Percentiles rank a stretch among this genome's conserved stretches.
phyloP scores from a whole-genome alignment of 148 eudicot species.

The Limonium bicolor region DNA sequence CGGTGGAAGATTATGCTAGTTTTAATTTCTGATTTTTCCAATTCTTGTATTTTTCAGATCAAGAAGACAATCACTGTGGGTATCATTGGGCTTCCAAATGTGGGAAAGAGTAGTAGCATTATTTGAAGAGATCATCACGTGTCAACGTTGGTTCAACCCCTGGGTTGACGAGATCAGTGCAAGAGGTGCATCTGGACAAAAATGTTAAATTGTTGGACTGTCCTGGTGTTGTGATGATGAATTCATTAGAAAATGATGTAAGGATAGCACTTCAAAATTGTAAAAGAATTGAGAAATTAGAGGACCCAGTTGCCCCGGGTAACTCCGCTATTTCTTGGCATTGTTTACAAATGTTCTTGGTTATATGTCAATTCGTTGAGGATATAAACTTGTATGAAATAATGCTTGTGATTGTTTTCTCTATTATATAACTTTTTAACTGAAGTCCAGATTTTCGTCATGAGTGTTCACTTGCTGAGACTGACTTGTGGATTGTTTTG shows the following conservation, averaged over 20 bases:
- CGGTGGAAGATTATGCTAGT: neutral
- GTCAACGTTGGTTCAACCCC: constrained; percentile 91
- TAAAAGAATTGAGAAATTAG: constrained; percentile 78
- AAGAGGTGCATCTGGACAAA: constrained; percentile 91
- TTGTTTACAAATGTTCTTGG: neutral
- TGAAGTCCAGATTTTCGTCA: no score
- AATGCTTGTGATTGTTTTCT: no score
- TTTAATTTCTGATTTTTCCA: neutral
- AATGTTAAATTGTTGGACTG: constrained; percentile 84
- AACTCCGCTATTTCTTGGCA: neutral
- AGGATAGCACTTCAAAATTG: constrained; percentile 77
- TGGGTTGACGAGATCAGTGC: constrained; percentile 85
- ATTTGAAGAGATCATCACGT: constrained; percentile 81
- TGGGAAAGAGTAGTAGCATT: constrained; percentile 92
- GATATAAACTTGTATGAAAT: no score
- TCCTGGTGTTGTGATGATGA: constrained; percentile 94
- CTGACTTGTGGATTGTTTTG: no score
- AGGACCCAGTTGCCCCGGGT: constrained; percentile 88
- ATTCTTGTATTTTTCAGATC: constrained; percentile 44
- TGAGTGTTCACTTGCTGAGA: no score
- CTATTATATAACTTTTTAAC: no score
- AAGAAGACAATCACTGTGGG: constrained; percentile 90
- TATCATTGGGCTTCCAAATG: constrained; percentile 81
- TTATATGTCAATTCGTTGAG: no score
- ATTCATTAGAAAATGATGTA: constrained; percentile 50